Conservation (phyloP, 2,329 filamentous ascomycete genomes). For the Penicillium fuscoglaucum region DNA sequence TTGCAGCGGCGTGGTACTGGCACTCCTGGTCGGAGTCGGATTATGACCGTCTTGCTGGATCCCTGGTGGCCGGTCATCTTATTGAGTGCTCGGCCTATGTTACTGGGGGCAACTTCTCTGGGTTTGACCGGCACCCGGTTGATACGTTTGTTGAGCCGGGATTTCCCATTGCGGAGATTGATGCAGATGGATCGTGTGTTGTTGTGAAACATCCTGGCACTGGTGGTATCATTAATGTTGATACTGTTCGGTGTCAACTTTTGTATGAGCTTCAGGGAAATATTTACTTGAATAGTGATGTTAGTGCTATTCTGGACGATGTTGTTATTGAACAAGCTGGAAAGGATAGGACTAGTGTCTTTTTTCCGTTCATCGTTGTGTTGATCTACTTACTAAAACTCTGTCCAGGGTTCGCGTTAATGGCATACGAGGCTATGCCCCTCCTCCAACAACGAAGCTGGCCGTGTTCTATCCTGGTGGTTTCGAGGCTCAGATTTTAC, state of each 20-base stretch:
- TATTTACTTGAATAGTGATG: slow-evolving; percentile 51
- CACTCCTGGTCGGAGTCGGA: slow-evolving; percentile 53
- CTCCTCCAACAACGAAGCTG: slow-evolving; percentile 54
- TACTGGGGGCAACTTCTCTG: slow-evolving; percentile 57
- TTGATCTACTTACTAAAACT: background rate
- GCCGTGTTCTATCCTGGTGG: slow-evolving; percentile 54
- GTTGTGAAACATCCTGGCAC: slow-evolving; percentile 52
- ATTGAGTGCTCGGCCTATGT: slow-evolving; percentile 59
- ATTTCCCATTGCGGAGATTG: slow-evolving; percentile 54
- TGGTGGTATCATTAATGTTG: slow-evolving; percentile 44
- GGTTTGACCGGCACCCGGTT: slow-evolving; percentile 44
- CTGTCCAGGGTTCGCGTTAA: slow-evolving; percentile 41
- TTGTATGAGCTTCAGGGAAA: slow-evolving; percentile 53
- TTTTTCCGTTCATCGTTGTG: background rate
- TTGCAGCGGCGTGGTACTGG: slow-evolving; percentile 59
- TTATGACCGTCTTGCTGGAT: slow-evolving; percentile 53
- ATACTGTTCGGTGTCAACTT: slow-evolving; percentile 50
- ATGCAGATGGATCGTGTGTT: slow-evolving; percentile 46
- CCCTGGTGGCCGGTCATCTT: slow-evolving; percentile 54
- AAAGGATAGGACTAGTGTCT: slow-evolving; percentile 27
- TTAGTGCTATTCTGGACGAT: slow-evolving; percentile 45
- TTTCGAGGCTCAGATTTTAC: slow-evolving; percentile 48
- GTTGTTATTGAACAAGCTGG: slow-evolving; percentile 41
- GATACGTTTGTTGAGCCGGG: slow-evolving; percentile 47
- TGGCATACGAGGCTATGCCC: slow-evolving; percentile 45